These are phyloP conservation scores for Saprolegnia parasitica DNA, from an alignment of 352 stramenopile species.

Conservation along the genomic window DNA sequence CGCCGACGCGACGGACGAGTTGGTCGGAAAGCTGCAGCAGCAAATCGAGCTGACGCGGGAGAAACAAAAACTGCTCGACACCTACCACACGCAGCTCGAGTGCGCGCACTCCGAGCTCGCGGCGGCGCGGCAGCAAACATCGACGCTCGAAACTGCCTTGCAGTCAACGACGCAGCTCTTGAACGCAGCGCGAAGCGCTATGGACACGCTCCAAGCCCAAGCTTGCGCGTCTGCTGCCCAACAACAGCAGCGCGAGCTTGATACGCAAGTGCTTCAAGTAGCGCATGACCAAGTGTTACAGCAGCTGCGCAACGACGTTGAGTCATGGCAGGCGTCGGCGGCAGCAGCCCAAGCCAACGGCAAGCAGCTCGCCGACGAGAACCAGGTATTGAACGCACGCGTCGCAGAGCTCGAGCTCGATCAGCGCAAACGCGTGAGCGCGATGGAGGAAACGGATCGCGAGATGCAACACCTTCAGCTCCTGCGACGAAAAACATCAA, in stretches of 20 bases:
- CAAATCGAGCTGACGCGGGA: constrained; percentile 9
- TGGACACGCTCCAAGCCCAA: constrained; percentile 2
- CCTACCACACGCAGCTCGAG: neutral
- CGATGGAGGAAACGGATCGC: constrained; percentile 21
- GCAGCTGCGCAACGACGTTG: neutral
- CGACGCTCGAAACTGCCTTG: neutral
- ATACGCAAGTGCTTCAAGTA: neutral
- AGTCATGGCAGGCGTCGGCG: neutral
- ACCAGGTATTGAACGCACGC: neutral
- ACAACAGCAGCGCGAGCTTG: neutral
- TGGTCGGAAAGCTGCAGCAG: neutral
- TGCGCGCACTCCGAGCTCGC: neutral
- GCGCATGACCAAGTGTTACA: neutral
- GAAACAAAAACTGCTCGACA: constrained; percentile 12
- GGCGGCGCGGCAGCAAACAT: neutral
- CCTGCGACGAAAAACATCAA: constrained; percentile 18
- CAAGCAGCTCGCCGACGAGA: neutral
- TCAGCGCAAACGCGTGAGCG: neutral
- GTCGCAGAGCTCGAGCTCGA: neutral
- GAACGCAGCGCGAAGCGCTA: neutral
- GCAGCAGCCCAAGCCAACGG: neutral
- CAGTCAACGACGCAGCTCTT: constrained; percentile 1
- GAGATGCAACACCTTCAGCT: constrained; percentile 21
- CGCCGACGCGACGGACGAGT: constrained; percentile 10
- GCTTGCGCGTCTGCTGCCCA: neutral